Base-by-base conservation (phyloP, 306 rosid species). In the Mucuna pruriens region DNA sequence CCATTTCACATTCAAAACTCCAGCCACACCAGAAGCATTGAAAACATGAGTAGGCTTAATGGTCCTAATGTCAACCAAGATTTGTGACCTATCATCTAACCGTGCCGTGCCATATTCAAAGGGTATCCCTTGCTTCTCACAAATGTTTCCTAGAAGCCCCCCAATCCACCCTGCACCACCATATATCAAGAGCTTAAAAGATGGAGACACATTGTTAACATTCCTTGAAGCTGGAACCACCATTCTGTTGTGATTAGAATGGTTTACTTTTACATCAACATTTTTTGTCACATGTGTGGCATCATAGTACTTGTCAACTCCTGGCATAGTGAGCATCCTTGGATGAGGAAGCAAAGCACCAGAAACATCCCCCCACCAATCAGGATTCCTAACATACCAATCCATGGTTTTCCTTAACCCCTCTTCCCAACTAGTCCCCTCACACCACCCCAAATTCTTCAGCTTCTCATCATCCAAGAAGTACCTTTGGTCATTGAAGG, bases 281-380 rank as follows among this genome's bases (percentile, higher is more conserved):
- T 15, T 74, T 12, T 51, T 54, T 0, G 29, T 31, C 54, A 36
- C n/a, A 16, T 85, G 61, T 3, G 81, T 36, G 25, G 16, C 49
- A 39, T 64, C 75, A 51, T 11, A 16, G 67, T 49, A 38, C 11
- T 65, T 81, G 55, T 87, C 88, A 46, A 76, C 26, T 5, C 86
- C 86, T 1, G 85, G 82, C 88, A 82, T 71, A 34, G 77, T 82
- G 6, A 87, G 83, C 90, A 82, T 87, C 76, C 90, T 87, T 44
- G 90, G 90, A 79, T 87, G 88, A 55, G 90, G 88, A 71, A 87
- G 80, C 88, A 85, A 72, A 22, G 90, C 88, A 17, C 90, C 90
- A 58, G 88, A 79, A 22, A 87, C 88, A 76, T 87, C 90, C 12
- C 90, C 90, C 90, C 90, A 87, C 88, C 90, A 87, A 85, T 82